Percentiles rank a stretch among this genome's conserved stretches.
Conservation (phyloP, 2,329 filamentous ascomycete species). For the Diaporthe sp. region DNA sequence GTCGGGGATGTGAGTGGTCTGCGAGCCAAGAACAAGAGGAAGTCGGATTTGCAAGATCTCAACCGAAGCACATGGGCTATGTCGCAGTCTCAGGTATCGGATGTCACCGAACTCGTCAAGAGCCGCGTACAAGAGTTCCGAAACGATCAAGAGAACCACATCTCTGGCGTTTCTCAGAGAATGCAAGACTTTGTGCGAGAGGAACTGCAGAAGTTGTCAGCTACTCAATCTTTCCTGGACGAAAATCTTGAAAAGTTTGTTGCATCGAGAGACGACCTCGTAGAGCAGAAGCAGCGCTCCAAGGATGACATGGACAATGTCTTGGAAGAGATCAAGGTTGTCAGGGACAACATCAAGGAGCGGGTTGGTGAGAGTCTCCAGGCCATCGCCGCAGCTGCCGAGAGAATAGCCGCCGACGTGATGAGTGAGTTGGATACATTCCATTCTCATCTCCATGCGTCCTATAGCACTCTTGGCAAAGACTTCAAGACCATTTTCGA, state of each 20-base stretch:
- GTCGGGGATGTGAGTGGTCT: slow-evolving; percentile 85
- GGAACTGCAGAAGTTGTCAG: slow-evolving; percentile 79
- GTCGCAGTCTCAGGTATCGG: slow-evolving; percentile 81
- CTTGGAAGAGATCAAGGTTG: slow-evolving; percentile 90
- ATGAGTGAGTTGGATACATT: slow-evolving; percentile 88
- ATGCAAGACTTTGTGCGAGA: slow-evolving; percentile 83
- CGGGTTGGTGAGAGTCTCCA: slow-evolving; percentile 88
- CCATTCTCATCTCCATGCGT: slow-evolving; percentile 84
- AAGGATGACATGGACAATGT: slow-evolving; percentile 92
- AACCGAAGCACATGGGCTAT: slow-evolving; percentile 86
- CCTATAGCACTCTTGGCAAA: slow-evolving; percentile 85
- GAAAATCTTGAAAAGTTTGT: slow-evolving; percentile 78
- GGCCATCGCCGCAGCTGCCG: slow-evolving; percentile 85
- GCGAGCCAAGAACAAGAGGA: slow-evolving; percentile 87
- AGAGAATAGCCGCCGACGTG: slow-evolving; percentile 90
- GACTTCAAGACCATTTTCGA: slow-evolving; percentile 92
- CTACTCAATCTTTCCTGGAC: slow-evolving; percentile 79
- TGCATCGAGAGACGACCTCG: slow-evolving; percentile 76
- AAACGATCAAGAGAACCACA: slow-evolving; percentile 78
- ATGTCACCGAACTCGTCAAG: slow-evolving; percentile 84
- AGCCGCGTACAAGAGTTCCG: slow-evolving; percentile 80
- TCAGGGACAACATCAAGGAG: slow-evolving; percentile 89
- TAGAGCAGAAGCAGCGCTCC: slow-evolving; percentile 76
- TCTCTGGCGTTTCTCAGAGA: slow-evolving; percentile 75
- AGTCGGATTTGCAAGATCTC: slow-evolving; percentile 83